These are phyloP conservation scores for Purshia tridentata DNA, from an alignment of 306 rosid genomes.

Conservation along the genomic window DNA sequence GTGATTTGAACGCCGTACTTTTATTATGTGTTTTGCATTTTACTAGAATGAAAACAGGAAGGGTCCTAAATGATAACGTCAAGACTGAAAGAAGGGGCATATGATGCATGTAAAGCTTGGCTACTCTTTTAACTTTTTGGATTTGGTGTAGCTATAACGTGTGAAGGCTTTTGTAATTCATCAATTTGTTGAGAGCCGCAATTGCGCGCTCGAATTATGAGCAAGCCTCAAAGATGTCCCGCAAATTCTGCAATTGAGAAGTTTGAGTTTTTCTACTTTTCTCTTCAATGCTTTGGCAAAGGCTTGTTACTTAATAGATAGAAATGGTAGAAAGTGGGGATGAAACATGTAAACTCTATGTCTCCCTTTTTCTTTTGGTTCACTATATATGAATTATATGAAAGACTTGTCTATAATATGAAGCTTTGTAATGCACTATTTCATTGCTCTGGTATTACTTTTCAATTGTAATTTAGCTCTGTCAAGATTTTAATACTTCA, in stretches of 20 bases:
- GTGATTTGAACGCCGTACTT: constrained; percentile 16
- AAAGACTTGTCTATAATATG: not conserved
- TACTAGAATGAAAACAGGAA: constrained; percentile 33
- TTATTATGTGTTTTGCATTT: constrained; percentile 15
- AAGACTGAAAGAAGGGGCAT: constrained; percentile 33
- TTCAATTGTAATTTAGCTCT: too few relatives aligned
- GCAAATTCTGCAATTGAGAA: constrained; percentile 15
- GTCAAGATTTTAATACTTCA: not conserved
- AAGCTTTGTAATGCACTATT: not conserved
- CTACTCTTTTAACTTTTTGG: constrained; percentile 31
- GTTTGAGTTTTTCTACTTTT: not conserved
- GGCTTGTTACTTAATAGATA: constrained; percentile 13
- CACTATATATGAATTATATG: not conserved
- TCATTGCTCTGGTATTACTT: too few relatives aligned
- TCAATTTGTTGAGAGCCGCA: constrained; percentile 13
- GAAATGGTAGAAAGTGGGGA: constrained; percentile 2
- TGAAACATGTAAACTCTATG: constrained; percentile 5
- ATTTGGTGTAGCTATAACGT: constrained; percentile 23
- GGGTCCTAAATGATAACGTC: constrained; percentile 27
- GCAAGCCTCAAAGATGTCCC: constrained; percentile 22
- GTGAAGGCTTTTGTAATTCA: constrained; percentile 18
- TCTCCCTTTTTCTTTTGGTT: not conserved
- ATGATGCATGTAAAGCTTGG: constrained; percentile 31
- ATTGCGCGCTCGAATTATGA: constrained; percentile 10
- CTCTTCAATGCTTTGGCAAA: constrained; percentile 12